phyloP scores from a whole-genome alignment of 2,329 filamentous ascomycete species.

The Sclerotinia minor region DNA sequence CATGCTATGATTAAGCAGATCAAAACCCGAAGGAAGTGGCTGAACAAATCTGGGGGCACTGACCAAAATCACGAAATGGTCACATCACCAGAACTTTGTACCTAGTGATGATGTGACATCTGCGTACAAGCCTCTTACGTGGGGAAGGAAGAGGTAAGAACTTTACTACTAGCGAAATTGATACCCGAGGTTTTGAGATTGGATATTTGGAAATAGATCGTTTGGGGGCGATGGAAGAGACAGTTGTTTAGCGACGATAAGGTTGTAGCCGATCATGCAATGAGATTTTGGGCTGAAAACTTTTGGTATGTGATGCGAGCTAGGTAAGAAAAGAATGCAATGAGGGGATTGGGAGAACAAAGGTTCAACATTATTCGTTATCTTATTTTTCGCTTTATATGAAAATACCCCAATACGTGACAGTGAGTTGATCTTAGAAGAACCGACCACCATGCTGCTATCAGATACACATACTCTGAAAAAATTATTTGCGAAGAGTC shows the following conservation, averaged over 20 bases:
- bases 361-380: neutral
- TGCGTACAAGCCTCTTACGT: neutral
- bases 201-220: conserved; percentile 1
- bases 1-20: conserved; percentile 15
- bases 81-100: neutral
- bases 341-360: neutral
- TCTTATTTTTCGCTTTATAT: neutral
- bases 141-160: conserved; percentile 7
- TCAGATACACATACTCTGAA: neutral
- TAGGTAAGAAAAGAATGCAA: neutral
- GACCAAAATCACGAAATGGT: neutral
- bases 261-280: neutral
- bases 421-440: neutral
- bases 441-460: neutral
- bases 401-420: neutral
- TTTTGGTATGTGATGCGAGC: neutral
- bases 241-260: neutral
- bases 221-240: conserved; percentile 4
- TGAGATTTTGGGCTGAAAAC: neutral
- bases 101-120: neutral
- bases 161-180: conserved; percentile 3
- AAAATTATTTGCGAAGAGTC: neutral
- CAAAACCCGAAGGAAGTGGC: conserved; percentile 9
- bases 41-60: conserved; percentile 1
- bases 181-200: conserved; percentile 6